Evolutionary conservation across 768 basidiomycete genomes (phyloP), one percentile per base, ranked within the genome.

Genomic region (Calocybe cyanea): DNA sequence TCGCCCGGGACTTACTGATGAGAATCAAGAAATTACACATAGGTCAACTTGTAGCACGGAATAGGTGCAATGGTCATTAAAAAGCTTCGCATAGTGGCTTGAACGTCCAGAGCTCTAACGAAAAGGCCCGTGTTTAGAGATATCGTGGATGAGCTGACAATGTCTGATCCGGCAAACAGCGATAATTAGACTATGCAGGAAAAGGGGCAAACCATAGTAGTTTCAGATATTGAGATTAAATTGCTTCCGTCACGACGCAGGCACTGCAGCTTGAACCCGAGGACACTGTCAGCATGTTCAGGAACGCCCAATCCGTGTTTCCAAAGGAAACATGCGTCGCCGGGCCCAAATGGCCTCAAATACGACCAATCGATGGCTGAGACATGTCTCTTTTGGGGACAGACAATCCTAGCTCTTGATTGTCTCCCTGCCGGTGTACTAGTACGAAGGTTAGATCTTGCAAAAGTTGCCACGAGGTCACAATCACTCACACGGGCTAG

Each of bases 131-230:
- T n/a, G n/a, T n/a, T n/a, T n/a, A n/a, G n/a, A n/a, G n/a, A n/a
- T n/a, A n/a, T n/a, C n/a, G n/a, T n/a, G n/a, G n/a, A n/a, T n/a
- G n/a, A n/a, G n/a, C n/a, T n/a, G n/a, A n/a, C n/a, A n/a, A n/a
- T n/a, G n/a, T n/a, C n/a, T n/a, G n/a, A n/a, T n/a, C n/a, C n/a
- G n/a, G n/a, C n/a, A n/a, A n/a, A n/a, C n/a, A n/a, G n/a, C n/a
- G n/a, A n/a, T n/a, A n/a, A n/a, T n/a, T n/a, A n/a, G n/a, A n/a
- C 76, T 48, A 97, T 98, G 67, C 89, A 96, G 60, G 88, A 95
- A 64, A 71, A 78, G 49, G 88, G 83, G 55, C 95, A 99, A 68
- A 70, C 83, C 2, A 82, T 87, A 48, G 95, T 98, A 28, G 91
- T 87, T 7, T 86, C 89, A 24, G 85, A 95, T 60, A 85, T 99